Conservation (phyloP, 257 asterid species). For the Jacaranda copaia region DNA sequence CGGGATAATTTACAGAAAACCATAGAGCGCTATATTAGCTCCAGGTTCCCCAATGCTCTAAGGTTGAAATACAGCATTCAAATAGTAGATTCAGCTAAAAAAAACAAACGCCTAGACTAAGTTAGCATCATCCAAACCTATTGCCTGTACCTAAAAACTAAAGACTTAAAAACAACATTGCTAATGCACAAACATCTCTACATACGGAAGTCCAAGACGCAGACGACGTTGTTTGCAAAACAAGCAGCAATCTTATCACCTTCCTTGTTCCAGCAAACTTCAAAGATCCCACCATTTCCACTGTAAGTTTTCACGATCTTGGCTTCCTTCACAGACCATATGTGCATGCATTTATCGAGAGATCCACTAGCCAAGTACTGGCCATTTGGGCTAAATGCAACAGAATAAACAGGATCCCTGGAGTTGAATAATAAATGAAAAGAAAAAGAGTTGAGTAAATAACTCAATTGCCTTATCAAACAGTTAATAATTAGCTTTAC, state of each 20-base stretch:
- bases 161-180: background rate
- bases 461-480: background rate
- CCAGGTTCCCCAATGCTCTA: conserved; percentile 12
- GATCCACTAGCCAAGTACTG: conserved; percentile 96
- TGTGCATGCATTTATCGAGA: conserved; percentile 82
- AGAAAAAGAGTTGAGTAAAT: background rate
- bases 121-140: conserved; percentile 38
- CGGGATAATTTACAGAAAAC: conserved; percentile 18
- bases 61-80: conserved; percentile 21
- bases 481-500: background rate
- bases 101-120: conserved; percentile 39
- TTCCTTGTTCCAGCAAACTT: conserved; percentile 98
- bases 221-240: conserved; percentile 88
- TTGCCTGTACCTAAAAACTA: conserved; percentile 26
- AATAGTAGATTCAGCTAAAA: conserved; percentile 14
- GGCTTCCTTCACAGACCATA: conserved; percentile 97
- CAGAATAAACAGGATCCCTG: conserved; percentile 95
- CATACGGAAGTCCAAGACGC: conserved; percentile 87
- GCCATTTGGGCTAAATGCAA: conserved; percentile 91
- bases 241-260: conserved; percentile 92
- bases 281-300: conserved; percentile 92
- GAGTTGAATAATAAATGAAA: conserved; percentile 10
- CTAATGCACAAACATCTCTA: conserved; percentile 47
- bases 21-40: conserved; percentile 9
- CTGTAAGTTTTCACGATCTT: conserved; percentile 78